Evolutionary conservation across 2,329 filamentous ascomycete species (phyloP).

Genomic region (Diaporthe vaccinii): DNA sequence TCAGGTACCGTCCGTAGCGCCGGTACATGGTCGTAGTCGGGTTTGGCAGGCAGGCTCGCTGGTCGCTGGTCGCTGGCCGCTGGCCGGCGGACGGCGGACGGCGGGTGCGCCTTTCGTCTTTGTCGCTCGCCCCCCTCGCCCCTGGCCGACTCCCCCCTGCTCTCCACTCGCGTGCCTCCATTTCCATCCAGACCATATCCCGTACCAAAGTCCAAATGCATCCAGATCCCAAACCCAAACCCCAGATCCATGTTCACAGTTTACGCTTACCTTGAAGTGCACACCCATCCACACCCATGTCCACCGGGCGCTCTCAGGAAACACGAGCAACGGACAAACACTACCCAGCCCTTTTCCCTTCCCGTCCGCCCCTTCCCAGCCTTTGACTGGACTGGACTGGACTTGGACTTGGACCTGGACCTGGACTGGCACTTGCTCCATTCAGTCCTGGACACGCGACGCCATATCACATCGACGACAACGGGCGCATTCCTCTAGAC

Average conservation of each 20-base stretch:
- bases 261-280: background rate
- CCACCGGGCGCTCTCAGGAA: background rate
- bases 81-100: background rate
- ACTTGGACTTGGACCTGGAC: too few species aligned
- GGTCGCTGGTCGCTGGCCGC: background rate
- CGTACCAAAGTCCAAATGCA: background rate
- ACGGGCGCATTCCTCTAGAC: background rate
- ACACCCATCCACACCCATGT: conserved; percentile 12
- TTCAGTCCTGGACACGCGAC: conserved; percentile 8
- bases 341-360: background rate
- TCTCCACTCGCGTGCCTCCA: conserved; percentile 1
- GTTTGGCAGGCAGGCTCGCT: background rate
- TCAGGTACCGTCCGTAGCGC: conserved; percentile 10
- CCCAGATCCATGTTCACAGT: conserved; percentile 17
- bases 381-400: conserved; percentile 3
- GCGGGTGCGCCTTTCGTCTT: background rate
- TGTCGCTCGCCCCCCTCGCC: background rate
- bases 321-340: conserved; percentile 14
- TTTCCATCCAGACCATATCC: conserved; percentile 5
- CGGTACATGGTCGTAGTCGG: background rate
- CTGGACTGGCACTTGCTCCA: conserved; percentile 1
- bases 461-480: conserved; percentile 10
- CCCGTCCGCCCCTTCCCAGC: conserved; percentile 8
- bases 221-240: conserved; percentile 11
- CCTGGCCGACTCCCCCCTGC: background rate